phyloP scores from a whole-genome alignment of 768 basidiomycete species.

The Lactarius pseudohatsudake region DNA sequence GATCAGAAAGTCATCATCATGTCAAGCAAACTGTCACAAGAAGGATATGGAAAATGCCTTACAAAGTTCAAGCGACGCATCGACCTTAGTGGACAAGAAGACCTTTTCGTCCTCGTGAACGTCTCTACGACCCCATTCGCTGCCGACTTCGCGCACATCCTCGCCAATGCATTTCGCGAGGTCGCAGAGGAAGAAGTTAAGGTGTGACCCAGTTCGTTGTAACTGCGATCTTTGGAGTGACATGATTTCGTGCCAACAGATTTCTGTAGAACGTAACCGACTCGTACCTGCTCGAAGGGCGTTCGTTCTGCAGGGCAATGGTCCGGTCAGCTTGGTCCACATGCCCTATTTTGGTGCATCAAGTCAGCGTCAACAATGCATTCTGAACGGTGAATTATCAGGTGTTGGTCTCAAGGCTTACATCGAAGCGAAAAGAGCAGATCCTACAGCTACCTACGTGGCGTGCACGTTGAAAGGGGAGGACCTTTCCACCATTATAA shows the following conservation, averaged over 20 bases:
- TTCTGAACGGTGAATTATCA: constrained; percentile 37
- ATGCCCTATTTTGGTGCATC: constrained; percentile 40
- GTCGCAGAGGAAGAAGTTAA: constrained; percentile 39
- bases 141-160: constrained; percentile 33
- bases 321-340: constrained; percentile 38
- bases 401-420: constrained; percentile 27
- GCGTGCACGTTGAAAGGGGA: constrained; percentile 30
- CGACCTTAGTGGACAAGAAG: constrained; percentile 35
- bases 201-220: constrained; percentile 28
- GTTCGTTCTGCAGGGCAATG: constrained; percentile 42
- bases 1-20: constrained; percentile 30
- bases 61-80: constrained; percentile 41
- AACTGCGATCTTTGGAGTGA: neutral
- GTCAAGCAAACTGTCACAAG: constrained; percentile 37
- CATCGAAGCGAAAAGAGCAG: constrained; percentile 24
- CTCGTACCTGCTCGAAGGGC: constrained; percentile 35
- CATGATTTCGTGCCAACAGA: neutral
- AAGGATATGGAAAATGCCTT: constrained; percentile 39
- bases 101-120: constrained; percentile 40
- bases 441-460: constrained; percentile 29
- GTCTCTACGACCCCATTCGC: constrained; percentile 45
- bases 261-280: constrained; percentile 37
- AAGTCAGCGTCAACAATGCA: constrained; percentile 41
- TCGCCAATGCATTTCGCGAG: constrained; percentile 38
- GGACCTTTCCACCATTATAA: constrained; percentile 20